Evolutionary conservation across 2,329 filamentous ascomycete species (phyloP).

Genomic region (Aureobasidium sp.): DNA sequence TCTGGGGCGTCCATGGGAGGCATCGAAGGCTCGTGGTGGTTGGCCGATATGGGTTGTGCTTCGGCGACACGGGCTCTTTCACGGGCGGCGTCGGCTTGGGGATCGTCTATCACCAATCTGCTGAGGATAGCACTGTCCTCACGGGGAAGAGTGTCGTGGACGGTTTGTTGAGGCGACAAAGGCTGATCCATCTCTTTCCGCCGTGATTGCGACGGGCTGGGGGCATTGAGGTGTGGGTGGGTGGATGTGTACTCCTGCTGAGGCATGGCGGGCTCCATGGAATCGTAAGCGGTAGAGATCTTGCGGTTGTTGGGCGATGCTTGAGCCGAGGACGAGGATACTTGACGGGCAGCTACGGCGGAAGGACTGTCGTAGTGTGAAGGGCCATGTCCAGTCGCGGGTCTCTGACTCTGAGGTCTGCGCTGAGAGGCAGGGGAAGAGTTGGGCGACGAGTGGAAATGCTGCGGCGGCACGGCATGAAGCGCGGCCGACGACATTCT

Average conservation of each 20-base stretch:
- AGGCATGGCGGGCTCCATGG: slow-evolving; percentile 13
- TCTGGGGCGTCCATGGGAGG: slow-evolving; percentile 45
- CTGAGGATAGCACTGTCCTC: slow-evolving; percentile 76
- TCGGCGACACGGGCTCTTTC: slow-evolving; percentile 64
- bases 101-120: slow-evolving; percentile 68
- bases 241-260: slow-evolving; percentile 25
- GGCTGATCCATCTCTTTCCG: slow-evolving; percentile 23
- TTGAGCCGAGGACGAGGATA: neutral
- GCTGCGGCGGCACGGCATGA: slow-evolving; percentile 25
- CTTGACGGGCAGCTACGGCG: slow-evolving; percentile 18
- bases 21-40: slow-evolving; percentile 39
- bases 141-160: slow-evolving; percentile 51
- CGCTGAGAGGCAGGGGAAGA: slow-evolving; percentile 32
- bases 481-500: slow-evolving; percentile 30
- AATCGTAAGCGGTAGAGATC: slow-evolving; percentile 12
- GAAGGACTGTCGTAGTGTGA: slow-evolving; percentile 32
- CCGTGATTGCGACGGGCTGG: slow-evolving; percentile 4
- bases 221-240: slow-evolving; percentile 17
- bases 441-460: slow-evolving; percentile 19
- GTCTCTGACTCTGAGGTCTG: slow-evolving; percentile 32
- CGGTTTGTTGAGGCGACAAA: slow-evolving; percentile 49
- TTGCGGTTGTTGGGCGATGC: slow-evolving; percentile 10
- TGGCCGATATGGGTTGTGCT: slow-evolving; percentile 41
- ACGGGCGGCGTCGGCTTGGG: slow-evolving; percentile 64
- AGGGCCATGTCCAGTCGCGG: slow-evolving; percentile 35